phyloP scores from a whole-genome alignment of 1,284 basidiomycete species.

The Cutaneotrichosporon spelunceum region DNA sequence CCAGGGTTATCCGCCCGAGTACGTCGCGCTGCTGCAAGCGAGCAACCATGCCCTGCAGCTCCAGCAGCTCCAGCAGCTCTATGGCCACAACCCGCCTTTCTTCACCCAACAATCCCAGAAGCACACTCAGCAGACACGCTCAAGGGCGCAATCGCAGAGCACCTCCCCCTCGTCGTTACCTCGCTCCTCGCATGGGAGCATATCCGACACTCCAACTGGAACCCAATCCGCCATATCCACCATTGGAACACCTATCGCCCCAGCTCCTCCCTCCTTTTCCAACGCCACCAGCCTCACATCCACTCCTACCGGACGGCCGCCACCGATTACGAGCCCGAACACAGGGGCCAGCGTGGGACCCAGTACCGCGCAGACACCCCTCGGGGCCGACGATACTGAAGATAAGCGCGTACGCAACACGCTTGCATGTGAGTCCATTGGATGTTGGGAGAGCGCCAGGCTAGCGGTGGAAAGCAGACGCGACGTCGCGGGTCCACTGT shows the following conservation, averaged over 20 bases:
- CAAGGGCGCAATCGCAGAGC: neutral
- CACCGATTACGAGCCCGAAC: neutral
- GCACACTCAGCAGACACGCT: conserved; percentile 3
- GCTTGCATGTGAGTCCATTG: conserved; percentile 29
- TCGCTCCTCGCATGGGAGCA: neutral
- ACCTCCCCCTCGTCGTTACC: neutral
- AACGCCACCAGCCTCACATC: neutral
- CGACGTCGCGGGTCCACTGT: neutral
- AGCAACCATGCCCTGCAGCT: neutral
- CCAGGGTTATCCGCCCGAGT: neutral
- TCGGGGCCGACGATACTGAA: conserved; percentile 25
- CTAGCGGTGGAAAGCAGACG: neutral
- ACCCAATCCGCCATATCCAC: neutral
- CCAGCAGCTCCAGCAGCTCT: conserved; percentile 3
- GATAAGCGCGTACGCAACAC: conserved; percentile 39
- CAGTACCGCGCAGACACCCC: conserved; percentile 3
- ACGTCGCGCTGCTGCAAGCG: conserved; percentile 1
- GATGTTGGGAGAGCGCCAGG: neutral
- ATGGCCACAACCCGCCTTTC: neutral
- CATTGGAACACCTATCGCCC: neutral
- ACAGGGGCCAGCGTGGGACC: neutral
- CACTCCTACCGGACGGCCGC: neutral
- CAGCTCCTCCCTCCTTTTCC: neutral
- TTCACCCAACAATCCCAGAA: neutral
- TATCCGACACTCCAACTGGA: neutral